Base-by-base conservation (phyloP, 2,329 filamentous ascomycete genomes). In the Rhynchosporium secalis region DNA sequence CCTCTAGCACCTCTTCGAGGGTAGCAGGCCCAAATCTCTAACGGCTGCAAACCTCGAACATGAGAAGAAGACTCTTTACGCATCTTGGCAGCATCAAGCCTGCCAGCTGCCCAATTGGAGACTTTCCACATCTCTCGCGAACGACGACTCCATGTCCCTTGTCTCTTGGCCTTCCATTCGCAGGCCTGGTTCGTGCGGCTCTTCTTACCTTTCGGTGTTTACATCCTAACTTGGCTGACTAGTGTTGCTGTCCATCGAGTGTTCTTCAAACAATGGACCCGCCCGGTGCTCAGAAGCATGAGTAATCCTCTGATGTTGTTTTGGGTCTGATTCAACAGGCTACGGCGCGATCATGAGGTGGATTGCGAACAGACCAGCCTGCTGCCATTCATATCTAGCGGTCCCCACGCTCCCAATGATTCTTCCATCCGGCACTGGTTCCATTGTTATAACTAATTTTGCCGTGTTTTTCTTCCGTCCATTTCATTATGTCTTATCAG, bases 121-220 rank as follows among this genome's bases (percentile, higher is more conserved):
- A 13, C n/a, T 51, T 58, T 33, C 46, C 40, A 61, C 40, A 33
- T 31, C 15, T 26, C 57, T 43, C 36, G 40, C 59, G 36, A 51
- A 49, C 47, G 28, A 61, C 56, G 31, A 63, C 38, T 36, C 40
- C 55, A 60, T 51, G 29, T 51, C 58, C 47, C 36, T 68, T 66
- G 61, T 64, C 62, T 61, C 63, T 66, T 57, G 67, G 65, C 63
- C 47, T 60, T 33, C 58, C 60, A n/a, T 47, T 60, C 64, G 26
- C 38, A 13, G 56, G 46, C 29, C 33, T 45, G 28, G 12, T 28
- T 48, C 28, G 46, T 62, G 63, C 58, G 62, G 63, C 65, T 66
- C 57, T 57, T 62, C 33, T 47, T 36, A 36, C 33, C 33, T 6
- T 36, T 36, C 33, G 33, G n/a, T 36, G 62, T 67, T 66, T 63